Base-by-base conservation (phyloP, 2,329 filamentous ascomycete genomes). In the Botrytis aclada region DNA sequence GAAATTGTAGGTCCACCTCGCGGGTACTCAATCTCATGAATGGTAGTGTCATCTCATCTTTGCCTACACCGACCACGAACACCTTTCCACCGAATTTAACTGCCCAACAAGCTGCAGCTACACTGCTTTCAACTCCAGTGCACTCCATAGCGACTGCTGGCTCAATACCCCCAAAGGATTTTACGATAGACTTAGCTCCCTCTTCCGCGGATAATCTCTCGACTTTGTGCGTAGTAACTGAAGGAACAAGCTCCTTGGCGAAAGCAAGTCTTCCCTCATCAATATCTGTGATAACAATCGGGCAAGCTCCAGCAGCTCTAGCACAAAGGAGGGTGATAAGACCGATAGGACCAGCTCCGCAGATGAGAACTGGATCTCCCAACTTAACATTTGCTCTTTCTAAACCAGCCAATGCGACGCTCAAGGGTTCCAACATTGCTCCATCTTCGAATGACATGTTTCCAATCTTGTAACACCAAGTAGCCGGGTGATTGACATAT, bases 401-500 rank as follows among this genome's bases (percentile, higher is more conserved):
- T 83, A 98, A 89, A 22, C 93, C 94, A 4, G 95, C 95, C 56
- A 98, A 87, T 5, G 94, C 93, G 8, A 98, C 96, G 77, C 90
- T 93, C 69, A 98, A 87, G 1, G 95, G 95, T 85, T 98, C 96
- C 61, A 98, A 86, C 84, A 98, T 87, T 22, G 95, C 92, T 70
- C 95, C 96, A 80, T 97, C 90, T 84, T 98, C 95, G 81, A 90
- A 98, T 72, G 90, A 92, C 92, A 98, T 95, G 82, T 93, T 86
- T 65, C 93, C 93, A 78, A 98, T 96, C 86, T 97, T 97, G 86
- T 98, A 94, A 84, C 95, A 98, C 94, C 95, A 98, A 67, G 92
- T 87, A 32, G 95, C 94, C 4, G 94, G 95, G 85, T 98, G 95
- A 85, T 95, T 97, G 84, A 98, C 93, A 82, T 98, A 98, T 82